Evolutionary conservation across 768 basidiomycete genomes (phyloP), one percentile per base, ranked within the genome.

Genomic region (Tricholoma hemisulphureum): DNA sequence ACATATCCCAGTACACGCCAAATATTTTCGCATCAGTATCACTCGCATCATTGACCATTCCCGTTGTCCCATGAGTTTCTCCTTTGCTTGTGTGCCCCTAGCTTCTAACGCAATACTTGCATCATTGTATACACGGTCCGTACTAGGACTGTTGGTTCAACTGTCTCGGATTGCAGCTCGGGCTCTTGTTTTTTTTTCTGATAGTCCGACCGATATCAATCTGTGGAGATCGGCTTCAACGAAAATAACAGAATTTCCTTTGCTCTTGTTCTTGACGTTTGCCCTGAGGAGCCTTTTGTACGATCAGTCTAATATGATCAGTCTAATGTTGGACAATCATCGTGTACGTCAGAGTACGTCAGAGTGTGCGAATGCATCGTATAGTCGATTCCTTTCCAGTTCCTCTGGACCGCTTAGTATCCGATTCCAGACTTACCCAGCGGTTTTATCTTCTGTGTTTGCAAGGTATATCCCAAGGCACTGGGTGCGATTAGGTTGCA

Each of bases 291-390:
- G 29, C 32, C 32, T 52, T 52, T 18, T 37, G 8, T 11, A 52
- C 16, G 18, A 24, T 35, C 20, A n/a, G 21, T 34, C 18, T 37
- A 39, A 53, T n/a, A n/a, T n/a, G n/a, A n/a, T n/a, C n/a, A n/a
- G n/a, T n/a, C n/a, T n/a, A n/a, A n/a, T n/a, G n/a, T n/a, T n/a
- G n/a, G n/a, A n/a, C n/a, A n/a, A n/a, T n/a, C n/a, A n/a, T 14
- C 48, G 24, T 50, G 26, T 48, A 82, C 77, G 75, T 77, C 81
- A 80, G 9, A 13, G 32, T 34, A 13, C 14, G 14, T 13, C 9
- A 8, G 29, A 31, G 29, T 6, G 10, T 31, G 29, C 10, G 29
- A 31, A 31, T 5, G 10, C 29, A 31, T 5, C 29, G n/a, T n/a
- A n/a, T n/a, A n/a, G n/a, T n/a, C n/a, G n/a, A n/a, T n/a, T n/a